These are phyloP conservation scores for Microascus cirrosus DNA, from an alignment of 2,329 filamentous ascomycete genomes.

Conservation along the genomic window DNA sequence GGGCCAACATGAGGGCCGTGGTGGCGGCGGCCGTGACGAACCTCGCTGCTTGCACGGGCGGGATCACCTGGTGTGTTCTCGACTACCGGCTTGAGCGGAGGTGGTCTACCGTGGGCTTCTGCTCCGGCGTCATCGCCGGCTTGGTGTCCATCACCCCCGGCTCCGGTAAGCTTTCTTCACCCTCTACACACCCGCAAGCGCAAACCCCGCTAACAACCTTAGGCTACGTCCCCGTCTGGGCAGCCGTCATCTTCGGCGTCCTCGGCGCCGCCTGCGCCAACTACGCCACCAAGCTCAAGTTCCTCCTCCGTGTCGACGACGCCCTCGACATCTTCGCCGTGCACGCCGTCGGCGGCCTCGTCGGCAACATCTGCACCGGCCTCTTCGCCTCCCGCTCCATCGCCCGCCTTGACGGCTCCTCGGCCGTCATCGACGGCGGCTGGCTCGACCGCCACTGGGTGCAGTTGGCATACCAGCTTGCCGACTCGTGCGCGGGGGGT, in stretches of 20 bases:
- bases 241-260: slow-evolving; percentile 68
- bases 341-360: slow-evolving; percentile 65
- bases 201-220: not conserved
- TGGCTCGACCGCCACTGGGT: slow-evolving; percentile 79
- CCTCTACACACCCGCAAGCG: not conserved
- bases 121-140: slow-evolving; percentile 78
- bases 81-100: slow-evolving; percentile 84
- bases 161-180: slow-evolving; percentile 41
- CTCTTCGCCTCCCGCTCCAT: slow-evolving; percentile 83
- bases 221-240: slow-evolving; percentile 72
- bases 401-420: slow-evolving; percentile 63
- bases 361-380: slow-evolving; percentile 68
- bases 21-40: slow-evolving; percentile 85
- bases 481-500: slow-evolving; percentile 66
- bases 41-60: slow-evolving; percentile 70
- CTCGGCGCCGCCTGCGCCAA: slow-evolving; percentile 71
- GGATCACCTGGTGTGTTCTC: slow-evolving; percentile 80
- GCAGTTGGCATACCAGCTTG: slow-evolving; percentile 74
- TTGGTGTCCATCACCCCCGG: slow-evolving; percentile 83
- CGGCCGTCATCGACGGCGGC: slow-evolving; percentile 53
- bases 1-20: slow-evolving; percentile 72
- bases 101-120: slow-evolving; percentile 90
- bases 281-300: slow-evolving; percentile 87
- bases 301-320: slow-evolving; percentile 69
- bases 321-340: slow-evolving; percentile 83